Evolutionary conservation across 2,329 filamentous ascomycete species (phyloP), one percentile per base, ranked within the genome.

Genomic region (Ophiostoma fasciatum): DNA sequence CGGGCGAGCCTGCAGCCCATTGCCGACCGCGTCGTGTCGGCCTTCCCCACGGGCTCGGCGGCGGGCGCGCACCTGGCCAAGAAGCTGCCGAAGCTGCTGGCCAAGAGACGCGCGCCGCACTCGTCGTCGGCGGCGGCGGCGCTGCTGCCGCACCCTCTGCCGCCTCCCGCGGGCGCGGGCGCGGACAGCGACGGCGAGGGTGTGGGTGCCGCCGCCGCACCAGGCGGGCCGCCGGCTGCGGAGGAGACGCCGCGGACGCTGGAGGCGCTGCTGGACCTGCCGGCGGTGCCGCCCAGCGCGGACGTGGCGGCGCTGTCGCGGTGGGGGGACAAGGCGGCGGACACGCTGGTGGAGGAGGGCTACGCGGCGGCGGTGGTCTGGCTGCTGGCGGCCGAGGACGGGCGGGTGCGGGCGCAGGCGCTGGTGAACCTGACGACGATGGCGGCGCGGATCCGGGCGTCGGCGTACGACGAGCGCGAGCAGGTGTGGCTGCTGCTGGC

Each of bases 401-500:
- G 65, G 25, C 78, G 81, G 52, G 79, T 94, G 45, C 73, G 87
- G 33, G 74, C 78, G 42, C 84, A 94, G 58, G 82, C 84, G 5
- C 61, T 80, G 14, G 71, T 66, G 27, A 78, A 74, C 46, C 63
- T 87, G 28, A 63, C 73, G 34, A 82, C 81, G 51, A 68, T 78
- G 54, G 68, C 71, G 1, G 57, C 59, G 22, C 74, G 71, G 49
- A 58, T 79, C 33, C 68, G 77, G 52, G 72, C 73, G 35, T 87
- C 81, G 0, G 67, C 71, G 1, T 77, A 85, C 47, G 68, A 76
- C 31, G 83, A 92, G 49, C 79, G 76, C 49, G 74, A 82, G 26
- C 78, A 87, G 42, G 60, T 87, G 5, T 87, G 81, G 62, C 65
- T 94, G 9, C 67, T 94, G 4, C 64, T 90, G 2, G 81, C 75